A percentile compares a stretch with the other conserved stretches of the same genome.
phyloP scores from a whole-genome alignment of 1,284 basidiomycete species.

The Cystobasidium sp. region DNA sequence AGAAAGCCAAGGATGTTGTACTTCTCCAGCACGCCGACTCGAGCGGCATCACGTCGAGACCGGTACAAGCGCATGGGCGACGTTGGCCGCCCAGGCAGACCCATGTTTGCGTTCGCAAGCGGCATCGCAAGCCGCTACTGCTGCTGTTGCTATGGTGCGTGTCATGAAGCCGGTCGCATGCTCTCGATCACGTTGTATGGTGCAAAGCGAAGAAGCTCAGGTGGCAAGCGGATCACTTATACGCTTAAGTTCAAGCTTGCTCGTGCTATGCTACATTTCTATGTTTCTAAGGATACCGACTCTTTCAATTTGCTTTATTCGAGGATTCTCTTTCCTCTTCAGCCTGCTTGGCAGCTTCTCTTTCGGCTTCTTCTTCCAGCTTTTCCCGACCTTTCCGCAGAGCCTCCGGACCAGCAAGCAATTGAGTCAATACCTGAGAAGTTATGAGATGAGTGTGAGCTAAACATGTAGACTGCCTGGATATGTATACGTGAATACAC shows the following conservation, averaged over 20 bases:
- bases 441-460: neutral
- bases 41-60: conserved; percentile 71
- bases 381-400: conserved; percentile 35
- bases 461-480: neutral
- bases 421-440: conserved; percentile 35
- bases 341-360: conserved; percentile 19
- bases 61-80: conserved; percentile 78
- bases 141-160: neutral
- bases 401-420: conserved; percentile 36
- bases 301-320: neutral
- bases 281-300: neutral
- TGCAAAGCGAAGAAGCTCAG: neutral
- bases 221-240: neutral
- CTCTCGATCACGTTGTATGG: conserved; percentile 6
- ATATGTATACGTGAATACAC: neutral
- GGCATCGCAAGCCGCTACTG: conserved; percentile 7
- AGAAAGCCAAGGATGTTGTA: conserved; percentile 96
- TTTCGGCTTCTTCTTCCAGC: conserved; percentile 35
- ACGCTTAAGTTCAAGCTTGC: neutral
- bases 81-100: conserved; percentile 30
- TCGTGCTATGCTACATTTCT: conserved; percentile 9
- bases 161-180: neutral
- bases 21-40: conserved; percentile 52
- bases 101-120: conserved; percentile 6
- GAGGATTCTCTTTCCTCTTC: neutral